These are phyloP conservation scores for Nannochloris sp. DNA, from an alignment of 139 green algal species.

Conservation along the genomic window DNA sequence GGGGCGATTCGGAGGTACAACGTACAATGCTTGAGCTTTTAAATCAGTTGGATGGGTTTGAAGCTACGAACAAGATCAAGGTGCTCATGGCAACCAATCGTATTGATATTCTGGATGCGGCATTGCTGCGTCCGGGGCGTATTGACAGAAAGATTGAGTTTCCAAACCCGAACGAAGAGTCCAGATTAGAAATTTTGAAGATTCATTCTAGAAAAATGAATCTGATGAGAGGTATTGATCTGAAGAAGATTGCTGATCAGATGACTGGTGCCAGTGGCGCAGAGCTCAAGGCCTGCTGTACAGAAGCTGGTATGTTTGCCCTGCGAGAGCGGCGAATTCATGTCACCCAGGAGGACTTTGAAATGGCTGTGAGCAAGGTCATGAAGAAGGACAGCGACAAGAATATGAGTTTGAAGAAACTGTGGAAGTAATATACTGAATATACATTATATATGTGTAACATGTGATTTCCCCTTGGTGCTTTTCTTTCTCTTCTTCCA, in stretches of 20 bases:
- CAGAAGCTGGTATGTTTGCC: conserved; percentile 98
- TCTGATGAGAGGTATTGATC: conserved; percentile 87
- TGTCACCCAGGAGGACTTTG: conserved; percentile 98
- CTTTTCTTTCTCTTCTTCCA: too few relatives aligned
- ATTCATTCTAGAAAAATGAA: conserved; percentile 93
- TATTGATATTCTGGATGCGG: conserved; percentile 97
- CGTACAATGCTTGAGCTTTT: conserved; percentile 99
- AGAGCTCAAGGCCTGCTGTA: conserved; percentile 95
- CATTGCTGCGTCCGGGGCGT: conserved; percentile 91
- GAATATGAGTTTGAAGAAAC: conserved; percentile 91
- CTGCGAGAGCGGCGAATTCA: conserved; percentile 93
- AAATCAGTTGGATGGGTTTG: conserved; percentile 99
- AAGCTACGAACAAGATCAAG: conserved; percentile 99
- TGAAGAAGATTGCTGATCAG: conserved; percentile 89
- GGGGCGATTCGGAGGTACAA: conserved; percentile 97
- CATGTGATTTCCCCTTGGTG: background rate
- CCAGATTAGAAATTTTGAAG: conserved; percentile 87
- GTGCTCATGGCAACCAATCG: conserved; percentile 98
- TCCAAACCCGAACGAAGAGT: conserved; percentile 88
- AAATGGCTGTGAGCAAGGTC: conserved; percentile 98
- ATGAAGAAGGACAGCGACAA: conserved; percentile 95
- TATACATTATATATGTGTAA: background rate
- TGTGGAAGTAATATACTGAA: conserved; percentile 76
- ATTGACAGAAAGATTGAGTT: conserved; percentile 99
- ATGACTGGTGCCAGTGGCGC: conserved; percentile 84